phyloP scores from a whole-genome alignment of 805 yeast species.

The Teunomyces kruisii region DNA sequence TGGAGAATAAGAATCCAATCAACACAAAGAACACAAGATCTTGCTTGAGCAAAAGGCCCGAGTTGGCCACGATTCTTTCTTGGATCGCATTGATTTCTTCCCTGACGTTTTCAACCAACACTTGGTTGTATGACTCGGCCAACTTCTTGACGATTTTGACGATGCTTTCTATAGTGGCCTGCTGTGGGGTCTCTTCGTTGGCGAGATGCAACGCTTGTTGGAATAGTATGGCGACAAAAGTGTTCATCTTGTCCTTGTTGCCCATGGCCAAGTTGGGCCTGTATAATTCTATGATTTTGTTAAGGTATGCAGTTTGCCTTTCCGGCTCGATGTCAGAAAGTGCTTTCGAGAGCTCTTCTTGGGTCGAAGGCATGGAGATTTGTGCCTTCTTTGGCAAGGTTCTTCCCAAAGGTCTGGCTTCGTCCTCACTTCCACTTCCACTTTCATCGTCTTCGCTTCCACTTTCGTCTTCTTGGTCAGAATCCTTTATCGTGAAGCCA shows the following conservation, averaged over 20 bases:
- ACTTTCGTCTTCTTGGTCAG: constrained; percentile 39
- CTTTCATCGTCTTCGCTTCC: constrained; percentile 37
- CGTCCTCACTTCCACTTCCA: constrained; percentile 16
- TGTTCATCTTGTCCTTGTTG: constrained; percentile 70
- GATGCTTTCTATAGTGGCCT: constrained; percentile 38
- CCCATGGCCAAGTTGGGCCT: constrained; percentile 82
- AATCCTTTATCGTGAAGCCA: constrained; percentile 34
- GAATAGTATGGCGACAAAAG: constrained; percentile 61
- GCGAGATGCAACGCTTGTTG: constrained; percentile 58
- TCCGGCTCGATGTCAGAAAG: constrained; percentile 32
- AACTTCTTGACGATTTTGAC: constrained; percentile 52
- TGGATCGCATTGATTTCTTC: constrained; percentile 56
- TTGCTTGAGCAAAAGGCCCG: constrained; percentile 14
- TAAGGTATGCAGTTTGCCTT: constrained; percentile 49
- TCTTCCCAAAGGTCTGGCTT: constrained; percentile 13
- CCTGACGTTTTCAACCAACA: constrained; percentile 63
- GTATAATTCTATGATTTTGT: constrained; percentile 55
- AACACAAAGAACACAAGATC: constrained; percentile 70
- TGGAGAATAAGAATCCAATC: constrained; percentile 79
- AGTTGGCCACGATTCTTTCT: constrained; percentile 39
- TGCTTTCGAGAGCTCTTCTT: constrained; percentile 29
- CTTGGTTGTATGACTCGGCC: constrained; percentile 63
- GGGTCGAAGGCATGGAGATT: constrained; percentile 28
- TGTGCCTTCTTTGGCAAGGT: constrained; percentile 6
- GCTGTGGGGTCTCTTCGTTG: constrained; percentile 24